Evolutionary conservation across 768 basidiomycete genomes (phyloP).

Genomic region (Rhodocollybia butyracea): DNA sequence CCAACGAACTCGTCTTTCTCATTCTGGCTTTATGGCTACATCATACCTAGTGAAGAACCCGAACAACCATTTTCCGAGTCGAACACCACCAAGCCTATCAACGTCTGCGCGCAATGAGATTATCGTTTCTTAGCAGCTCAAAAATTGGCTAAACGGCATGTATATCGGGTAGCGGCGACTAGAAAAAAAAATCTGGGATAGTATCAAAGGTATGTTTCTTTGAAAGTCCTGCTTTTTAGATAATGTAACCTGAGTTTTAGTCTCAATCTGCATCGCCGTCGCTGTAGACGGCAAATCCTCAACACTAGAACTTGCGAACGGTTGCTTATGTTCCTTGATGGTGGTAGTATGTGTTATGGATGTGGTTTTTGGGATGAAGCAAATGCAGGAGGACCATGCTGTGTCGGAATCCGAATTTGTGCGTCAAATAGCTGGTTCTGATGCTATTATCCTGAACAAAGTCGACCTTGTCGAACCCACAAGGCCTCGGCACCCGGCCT

Average conservation of each 20-base stretch:
- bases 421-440: constrained; percentile 92
- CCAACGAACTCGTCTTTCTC: constrained; percentile 17
- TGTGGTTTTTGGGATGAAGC: constrained; percentile 77
- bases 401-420: constrained; percentile 48
- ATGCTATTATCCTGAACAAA: constrained; percentile 93
- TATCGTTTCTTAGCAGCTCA: constrained; percentile 94
- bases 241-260: not conserved
- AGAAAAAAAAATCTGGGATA: constrained; percentile 99
- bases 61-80: not conserved
- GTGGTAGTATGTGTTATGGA: constrained; percentile 93
- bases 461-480: constrained; percentile 61
- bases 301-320: constrained; percentile 88
- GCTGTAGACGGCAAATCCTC: constrained; percentile 67
- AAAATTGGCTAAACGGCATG: constrained; percentile 90
- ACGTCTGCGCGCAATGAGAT: constrained; percentile 27
- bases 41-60: constrained; percentile 22
- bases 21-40: constrained; percentile 13
- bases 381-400: constrained; percentile 86
- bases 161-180: constrained; percentile 94
- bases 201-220: not conserved
- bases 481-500: constrained; percentile 42
- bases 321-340: constrained; percentile 92
- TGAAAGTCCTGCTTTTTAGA: constrained; percentile 73
- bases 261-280: constrained; percentile 80
- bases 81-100: no score